Percentiles rank a stretch among this genome's conserved stretches.
These are phyloP conservation scores for Penicillium aurantiogriseum DNA, from an alignment of 2,329 filamentous ascomycete species.

Conservation along the genomic window DNA sequence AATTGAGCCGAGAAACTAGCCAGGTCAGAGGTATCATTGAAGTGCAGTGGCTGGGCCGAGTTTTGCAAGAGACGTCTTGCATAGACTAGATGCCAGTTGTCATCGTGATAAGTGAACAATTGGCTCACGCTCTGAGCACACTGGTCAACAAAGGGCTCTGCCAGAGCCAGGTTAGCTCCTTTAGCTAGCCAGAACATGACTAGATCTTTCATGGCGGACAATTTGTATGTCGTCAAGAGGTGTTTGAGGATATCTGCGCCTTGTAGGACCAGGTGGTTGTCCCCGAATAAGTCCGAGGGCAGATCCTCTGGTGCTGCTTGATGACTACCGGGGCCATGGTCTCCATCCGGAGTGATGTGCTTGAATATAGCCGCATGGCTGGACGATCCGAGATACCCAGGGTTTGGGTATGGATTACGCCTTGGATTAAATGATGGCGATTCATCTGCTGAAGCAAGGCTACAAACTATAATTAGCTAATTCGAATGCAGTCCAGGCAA, in stretches of 20 bases:
- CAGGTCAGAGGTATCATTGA: slow-evolving; percentile 16
- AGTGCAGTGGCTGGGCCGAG: slow-evolving; percentile 20
- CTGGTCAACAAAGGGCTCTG: slow-evolving; percentile 25
- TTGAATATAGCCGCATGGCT: slow-evolving; percentile 32
- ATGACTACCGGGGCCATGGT: slow-evolving; percentile 8
- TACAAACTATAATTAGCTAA: slow-evolving; percentile 4
- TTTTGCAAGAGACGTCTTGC: slow-evolving; percentile 23
- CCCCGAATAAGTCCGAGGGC: slow-evolving; percentile 18
- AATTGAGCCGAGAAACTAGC: slow-evolving; percentile 25
- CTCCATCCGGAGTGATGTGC: slow-evolving; percentile 26
- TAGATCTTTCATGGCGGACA: slow-evolving; percentile 27
- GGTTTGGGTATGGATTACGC: slow-evolving; percentile 29
- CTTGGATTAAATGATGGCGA: slow-evolving; percentile 22
- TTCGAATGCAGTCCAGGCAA: background rate
- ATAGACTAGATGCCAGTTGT: slow-evolving; percentile 26
- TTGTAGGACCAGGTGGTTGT: slow-evolving; percentile 25
- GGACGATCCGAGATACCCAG: slow-evolving; percentile 30
- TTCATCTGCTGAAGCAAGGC: slow-evolving; percentile 18
- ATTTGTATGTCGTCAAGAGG: slow-evolving; percentile 19
- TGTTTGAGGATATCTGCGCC: slow-evolving; percentile 28
- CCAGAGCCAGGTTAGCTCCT: slow-evolving; percentile 27
- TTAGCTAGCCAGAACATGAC: slow-evolving; percentile 27
- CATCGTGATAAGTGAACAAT: slow-evolving; percentile 23
- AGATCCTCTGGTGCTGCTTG: slow-evolving; percentile 6
- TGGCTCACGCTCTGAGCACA: slow-evolving; percentile 25